Evolutionary conservation across 2,329 filamentous ascomycete species (phyloP).

Genomic region (Trichoderma guizhouense): DNA sequence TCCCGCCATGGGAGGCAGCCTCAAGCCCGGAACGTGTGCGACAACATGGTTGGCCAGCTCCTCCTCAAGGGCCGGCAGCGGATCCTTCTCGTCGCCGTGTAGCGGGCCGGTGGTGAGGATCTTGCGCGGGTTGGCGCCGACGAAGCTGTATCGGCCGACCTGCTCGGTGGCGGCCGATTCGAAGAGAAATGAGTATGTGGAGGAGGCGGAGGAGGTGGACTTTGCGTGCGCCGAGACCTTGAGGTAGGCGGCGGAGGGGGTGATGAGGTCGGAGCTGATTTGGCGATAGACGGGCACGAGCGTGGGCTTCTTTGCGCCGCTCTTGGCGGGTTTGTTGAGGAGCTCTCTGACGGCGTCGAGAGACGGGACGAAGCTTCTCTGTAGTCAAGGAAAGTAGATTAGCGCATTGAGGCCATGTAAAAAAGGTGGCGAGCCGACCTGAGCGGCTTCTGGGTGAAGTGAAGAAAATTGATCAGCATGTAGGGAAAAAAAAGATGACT

Average conservation of each 20-base stretch:
- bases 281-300: conserved; percentile 79
- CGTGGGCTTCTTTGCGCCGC: conserved; percentile 49
- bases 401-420: not conserved
- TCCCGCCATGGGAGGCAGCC: conserved; percentile 80
- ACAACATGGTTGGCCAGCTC: conserved; percentile 78
- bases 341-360: conserved; percentile 46
- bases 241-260: conserved; percentile 90
- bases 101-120: conserved; percentile 84
- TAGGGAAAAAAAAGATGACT: not conserved
- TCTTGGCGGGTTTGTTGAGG: conserved; percentile 36
- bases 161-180: conserved; percentile 93
- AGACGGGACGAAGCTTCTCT: conserved; percentile 38
- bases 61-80: conserved; percentile 74
- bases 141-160: conserved; percentile 92
- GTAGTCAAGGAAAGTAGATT: conserved; percentile 25
- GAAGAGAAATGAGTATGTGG: conserved; percentile 87
- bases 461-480: not conserved
- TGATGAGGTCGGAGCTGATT: conserved; percentile 88
- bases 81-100: conserved; percentile 80
- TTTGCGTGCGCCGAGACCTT: conserved; percentile 74
- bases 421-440: not conserved
- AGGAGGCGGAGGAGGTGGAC: conserved; percentile 39
- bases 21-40: conserved; percentile 76
- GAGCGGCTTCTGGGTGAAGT: not conserved
- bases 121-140: conserved; percentile 77